phyloP scores from a whole-genome alignment of 371 early-diverging fungal species.

The Syncephalastrum monosporum region DNA sequence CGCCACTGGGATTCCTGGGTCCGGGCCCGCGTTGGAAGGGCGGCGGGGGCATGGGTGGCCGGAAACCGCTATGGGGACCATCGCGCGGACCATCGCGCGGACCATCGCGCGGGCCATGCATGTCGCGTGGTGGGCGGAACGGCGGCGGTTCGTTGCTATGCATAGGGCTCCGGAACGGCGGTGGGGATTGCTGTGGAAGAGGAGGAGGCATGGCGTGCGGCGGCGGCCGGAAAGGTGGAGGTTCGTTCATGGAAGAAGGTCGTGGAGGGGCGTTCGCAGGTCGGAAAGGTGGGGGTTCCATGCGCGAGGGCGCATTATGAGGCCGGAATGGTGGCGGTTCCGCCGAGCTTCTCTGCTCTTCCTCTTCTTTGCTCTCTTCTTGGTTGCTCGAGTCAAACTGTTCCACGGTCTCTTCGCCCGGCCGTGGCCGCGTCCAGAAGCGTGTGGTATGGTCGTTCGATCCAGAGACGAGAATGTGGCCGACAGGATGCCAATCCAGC shows the following conservation, averaged over 20 bases:
- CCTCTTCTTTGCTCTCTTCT: slow-evolving; percentile 46
- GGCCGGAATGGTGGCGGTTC: slow-evolving; percentile 52
- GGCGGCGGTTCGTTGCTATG: slow-evolving; percentile 13
- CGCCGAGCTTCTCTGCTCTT: slow-evolving; percentile 28
- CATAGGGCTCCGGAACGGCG: slow-evolving; percentile 13
- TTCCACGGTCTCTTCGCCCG: slow-evolving; percentile 75
- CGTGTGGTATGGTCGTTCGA: slow-evolving; percentile 97
- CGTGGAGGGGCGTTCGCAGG: slow-evolving; percentile 28
- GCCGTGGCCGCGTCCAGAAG: slow-evolving; percentile 98
- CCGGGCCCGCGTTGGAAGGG: slow-evolving; percentile 5
- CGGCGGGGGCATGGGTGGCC: slow-evolving; percentile 9
- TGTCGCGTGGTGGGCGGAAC: slow-evolving; percentile 10
- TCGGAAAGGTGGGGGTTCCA: slow-evolving; percentile 40
- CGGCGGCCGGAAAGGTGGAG: slow-evolving; percentile 35
- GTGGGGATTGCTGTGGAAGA: slow-evolving; percentile 11
- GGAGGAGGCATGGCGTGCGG: slow-evolving; percentile 8
- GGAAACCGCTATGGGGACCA: neutral
- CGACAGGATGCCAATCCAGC: slow-evolving; percentile 99
- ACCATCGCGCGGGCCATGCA: slow-evolving; percentile 22
- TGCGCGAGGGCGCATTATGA: slow-evolving; percentile 33
- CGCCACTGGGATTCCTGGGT: slow-evolving; percentile 8
- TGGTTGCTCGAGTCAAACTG: slow-evolving; percentile 63
- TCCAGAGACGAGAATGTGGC: slow-evolving; percentile 96
- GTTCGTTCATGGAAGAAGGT: slow-evolving; percentile 25
- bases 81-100: slow-evolving; percentile 13